phyloP scores from a whole-genome alignment of 495 filamentous ascomycete species.

The Glonium stellatum region DNA sequence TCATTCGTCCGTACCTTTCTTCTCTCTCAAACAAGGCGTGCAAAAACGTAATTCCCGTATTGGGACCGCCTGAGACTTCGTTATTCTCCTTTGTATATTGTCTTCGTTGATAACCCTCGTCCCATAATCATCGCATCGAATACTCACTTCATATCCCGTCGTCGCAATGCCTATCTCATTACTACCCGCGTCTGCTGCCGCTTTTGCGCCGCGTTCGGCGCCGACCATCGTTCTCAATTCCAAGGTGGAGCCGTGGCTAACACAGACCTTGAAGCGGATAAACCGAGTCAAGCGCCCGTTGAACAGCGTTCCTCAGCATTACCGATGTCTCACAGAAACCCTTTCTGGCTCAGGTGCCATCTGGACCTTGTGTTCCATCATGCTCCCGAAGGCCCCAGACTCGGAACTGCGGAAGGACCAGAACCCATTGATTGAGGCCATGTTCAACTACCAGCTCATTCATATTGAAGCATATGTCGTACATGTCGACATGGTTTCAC shows the following conservation, averaged over 20 bases:
- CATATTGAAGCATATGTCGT: constrained; percentile 97
- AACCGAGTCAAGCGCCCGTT: constrained; percentile 96
- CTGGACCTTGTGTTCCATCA: constrained; percentile 91
- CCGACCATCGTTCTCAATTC: constrained; percentile 90
- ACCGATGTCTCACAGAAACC: constrained; percentile 92
- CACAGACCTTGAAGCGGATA: constrained; percentile 90
- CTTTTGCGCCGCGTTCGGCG: constrained; percentile 91
- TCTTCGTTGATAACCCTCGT: constrained; percentile 32
- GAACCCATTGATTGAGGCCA: constrained; percentile 81
- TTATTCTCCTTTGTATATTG: constrained; percentile 48
- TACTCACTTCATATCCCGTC: constrained; percentile 33
- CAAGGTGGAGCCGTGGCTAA: constrained; percentile 97
- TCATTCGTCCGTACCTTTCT: constrained; percentile 39
- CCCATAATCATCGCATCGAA: constrained; percentile 30
- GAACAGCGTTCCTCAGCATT: constrained; percentile 96
- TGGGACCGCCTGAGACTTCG: constrained; percentile 37
- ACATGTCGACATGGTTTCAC: constrained; percentile 97
- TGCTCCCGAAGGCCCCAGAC: constrained; percentile 87
- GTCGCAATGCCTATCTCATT: constrained; percentile 82
- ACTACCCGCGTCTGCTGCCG: constrained; percentile 88
- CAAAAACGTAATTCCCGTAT: constrained; percentile 50
- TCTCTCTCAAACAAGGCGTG: constrained; percentile 41
- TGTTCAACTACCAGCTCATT: constrained; percentile 91
- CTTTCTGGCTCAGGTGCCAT: constrained; percentile 86
- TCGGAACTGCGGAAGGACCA: constrained; percentile 76